Conservation (phyloP, 1,284 basidiomycete species). For the Sanghuangporus weigelae region DNA sequence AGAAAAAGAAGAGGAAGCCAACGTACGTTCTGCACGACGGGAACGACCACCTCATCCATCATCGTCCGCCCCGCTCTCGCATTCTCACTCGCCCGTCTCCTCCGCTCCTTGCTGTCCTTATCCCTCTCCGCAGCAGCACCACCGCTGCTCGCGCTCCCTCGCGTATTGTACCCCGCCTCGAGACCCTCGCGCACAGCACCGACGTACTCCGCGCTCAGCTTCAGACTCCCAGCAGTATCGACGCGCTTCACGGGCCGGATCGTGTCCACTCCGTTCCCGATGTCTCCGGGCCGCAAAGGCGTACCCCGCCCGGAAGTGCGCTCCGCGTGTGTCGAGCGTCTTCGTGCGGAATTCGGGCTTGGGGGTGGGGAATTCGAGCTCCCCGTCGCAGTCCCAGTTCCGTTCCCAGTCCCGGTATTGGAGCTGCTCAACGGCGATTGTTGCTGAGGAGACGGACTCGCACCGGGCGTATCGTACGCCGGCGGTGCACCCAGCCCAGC, state of each 20-base stretch:
- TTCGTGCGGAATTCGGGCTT: constrained; percentile 36
- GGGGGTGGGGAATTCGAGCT: constrained; percentile 6
- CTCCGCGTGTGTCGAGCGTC: constrained; percentile 67
- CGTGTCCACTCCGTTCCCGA: constrained; percentile 82
- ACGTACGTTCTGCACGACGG: constrained; percentile 67
- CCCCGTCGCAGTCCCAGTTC: too few relatives aligned
- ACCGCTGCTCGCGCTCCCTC: background rate
- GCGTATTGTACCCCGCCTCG: constrained; percentile 28
- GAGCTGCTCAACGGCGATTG: background rate
- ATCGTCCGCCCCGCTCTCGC: constrained; percentile 66
- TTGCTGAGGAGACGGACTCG: background rate
- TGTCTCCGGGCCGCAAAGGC: constrained; percentile 71
- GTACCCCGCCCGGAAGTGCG: constrained; percentile 71
- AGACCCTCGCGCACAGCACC: constrained; percentile 60
- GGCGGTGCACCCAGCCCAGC: constrained; percentile 50
- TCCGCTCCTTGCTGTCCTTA: background rate
- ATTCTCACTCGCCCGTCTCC: constrained; percentile 41
- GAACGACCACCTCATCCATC: constrained; percentile 78
- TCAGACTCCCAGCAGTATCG: constrained; percentile 72
- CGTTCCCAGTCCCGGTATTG: background rate
- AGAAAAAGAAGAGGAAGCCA: background rate
- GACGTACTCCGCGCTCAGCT: constrained; percentile 76
- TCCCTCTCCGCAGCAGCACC: background rate
- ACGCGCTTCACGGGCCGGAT: constrained; percentile 91
- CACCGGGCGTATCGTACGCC: constrained; percentile 49